Conservation (phyloP, 208 protist genomes). For the Naegleria fowleri region DNA sequence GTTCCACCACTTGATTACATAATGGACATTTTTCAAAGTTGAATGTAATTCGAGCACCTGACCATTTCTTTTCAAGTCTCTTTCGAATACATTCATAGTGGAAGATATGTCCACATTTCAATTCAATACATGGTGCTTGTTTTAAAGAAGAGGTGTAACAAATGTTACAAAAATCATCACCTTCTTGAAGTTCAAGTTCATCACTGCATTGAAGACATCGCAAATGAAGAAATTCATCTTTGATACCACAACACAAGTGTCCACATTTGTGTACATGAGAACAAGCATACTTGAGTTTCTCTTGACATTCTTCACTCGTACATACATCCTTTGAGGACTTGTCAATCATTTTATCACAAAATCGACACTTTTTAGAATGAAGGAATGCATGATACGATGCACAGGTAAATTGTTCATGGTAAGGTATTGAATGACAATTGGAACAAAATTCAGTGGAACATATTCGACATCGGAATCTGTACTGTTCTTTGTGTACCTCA, state of each 20-base stretch:
- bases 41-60: conserved; percentile 31
- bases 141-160: conserved; percentile 31
- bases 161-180: conserved; percentile 38
- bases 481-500: neutral
- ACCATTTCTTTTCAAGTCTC: conserved; percentile 20
- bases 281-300: neutral
- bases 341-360: neutral
- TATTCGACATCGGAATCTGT: neutral
- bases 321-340: neutral
- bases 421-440: neutral
- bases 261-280: neutral
- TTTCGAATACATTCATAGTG: conserved; percentile 22
- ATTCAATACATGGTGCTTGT: conserved; percentile 23
- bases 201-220: neutral
- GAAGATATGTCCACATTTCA: conserved; percentile 36
- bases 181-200: neutral
- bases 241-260: neutral
- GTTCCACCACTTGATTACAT: conserved; percentile 16
- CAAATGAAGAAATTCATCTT: neutral
- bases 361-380: neutral
- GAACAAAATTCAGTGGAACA: conserved; percentile 16
- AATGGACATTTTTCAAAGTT: conserved; percentile 38
- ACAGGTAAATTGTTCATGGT: neutral
- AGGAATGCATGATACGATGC: neutral
- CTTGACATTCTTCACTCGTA: neutral